These are phyloP conservation scores for Dactylorhiza incarnata DNA, from an alignment of 106 monocot genomes.

Conservation along the genomic window DNA sequence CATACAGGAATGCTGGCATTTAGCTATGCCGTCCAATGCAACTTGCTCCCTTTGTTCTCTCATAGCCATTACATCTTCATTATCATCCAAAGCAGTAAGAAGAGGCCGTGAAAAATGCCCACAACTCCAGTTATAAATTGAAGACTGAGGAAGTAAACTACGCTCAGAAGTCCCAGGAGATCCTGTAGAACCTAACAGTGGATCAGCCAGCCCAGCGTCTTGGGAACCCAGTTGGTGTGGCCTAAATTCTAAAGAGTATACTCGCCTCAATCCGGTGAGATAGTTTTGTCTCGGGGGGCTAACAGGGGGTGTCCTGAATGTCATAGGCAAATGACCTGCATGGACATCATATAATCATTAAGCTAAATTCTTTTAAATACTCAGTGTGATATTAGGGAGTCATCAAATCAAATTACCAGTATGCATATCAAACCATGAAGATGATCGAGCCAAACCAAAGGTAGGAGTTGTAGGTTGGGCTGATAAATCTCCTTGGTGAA, in stretches of 20 bases:
- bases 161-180: conserved; percentile 41
- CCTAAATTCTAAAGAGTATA: conserved; percentile 84
- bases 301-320: conserved; percentile 94
- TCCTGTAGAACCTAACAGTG: conserved; percentile 46
- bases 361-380: neutral
- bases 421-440: conserved; percentile 98
- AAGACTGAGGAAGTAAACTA: conserved; percentile 82
- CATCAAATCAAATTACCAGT: conserved; percentile 41
- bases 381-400: neutral
- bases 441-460: conserved; percentile 69
- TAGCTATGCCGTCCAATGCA: conserved; percentile 73
- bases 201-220: conserved; percentile 76
- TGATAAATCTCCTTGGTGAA: conserved; percentile 46
- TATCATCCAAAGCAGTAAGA: conserved; percentile 73
- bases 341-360: neutral
- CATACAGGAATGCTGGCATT: conserved; percentile 89
- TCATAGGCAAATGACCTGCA: conserved; percentile 68
- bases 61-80: conserved; percentile 54
- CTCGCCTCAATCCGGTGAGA: conserved; percentile 73
- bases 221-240: conserved; percentile 66
- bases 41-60: conserved; percentile 70
- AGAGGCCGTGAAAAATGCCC: conserved; percentile 96
- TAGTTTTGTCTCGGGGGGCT: conserved; percentile 81
- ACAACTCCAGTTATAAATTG: conserved; percentile 96
- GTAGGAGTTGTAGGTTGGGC: conserved; percentile 29